A percentile compares a stretch with the other conserved stretches of the same genome.
These are phyloP conservation scores for Rutstroemia sp. DNA, from an alignment of 2,329 filamentous ascomycete genomes.

Conservation along the genomic window DNA sequence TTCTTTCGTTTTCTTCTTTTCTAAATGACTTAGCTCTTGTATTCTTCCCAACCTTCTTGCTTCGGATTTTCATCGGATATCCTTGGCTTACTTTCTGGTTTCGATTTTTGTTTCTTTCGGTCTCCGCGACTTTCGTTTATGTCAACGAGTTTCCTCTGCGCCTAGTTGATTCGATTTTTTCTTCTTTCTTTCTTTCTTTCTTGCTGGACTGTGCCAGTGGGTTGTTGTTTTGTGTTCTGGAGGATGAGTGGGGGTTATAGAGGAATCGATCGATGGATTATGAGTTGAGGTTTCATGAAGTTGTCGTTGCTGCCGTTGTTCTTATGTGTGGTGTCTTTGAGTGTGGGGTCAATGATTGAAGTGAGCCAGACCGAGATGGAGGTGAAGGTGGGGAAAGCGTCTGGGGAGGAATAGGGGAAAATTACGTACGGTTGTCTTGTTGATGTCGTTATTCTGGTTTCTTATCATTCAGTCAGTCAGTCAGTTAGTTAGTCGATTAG, in stretches of 20 bases:
- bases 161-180: neutral
- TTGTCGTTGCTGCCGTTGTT: neutral
- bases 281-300: conserved; percentile 1
- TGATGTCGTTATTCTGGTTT: neutral
- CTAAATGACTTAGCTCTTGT: too few species aligned
- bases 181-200: neutral
- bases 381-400: neutral
- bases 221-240: neutral
- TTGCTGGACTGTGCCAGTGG: neutral
- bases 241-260: neutral
- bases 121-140: too few species aligned
- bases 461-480: neutral
- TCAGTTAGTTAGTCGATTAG: conserved; percentile 2
- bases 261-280: neutral
- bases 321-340: neutral
- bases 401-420: neutral
- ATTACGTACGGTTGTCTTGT: neutral
- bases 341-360: neutral
- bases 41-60: too few species aligned
- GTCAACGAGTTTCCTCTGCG: conserved; percentile 1
- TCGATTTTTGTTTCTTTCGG: too few species aligned
- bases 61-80: too few species aligned
- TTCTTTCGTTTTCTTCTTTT: too few species aligned
- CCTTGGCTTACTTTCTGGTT: too few species aligned
- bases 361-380: neutral